Base-by-base conservation (phyloP, 805 yeast species). In the Kuraishia borneana region DNA sequence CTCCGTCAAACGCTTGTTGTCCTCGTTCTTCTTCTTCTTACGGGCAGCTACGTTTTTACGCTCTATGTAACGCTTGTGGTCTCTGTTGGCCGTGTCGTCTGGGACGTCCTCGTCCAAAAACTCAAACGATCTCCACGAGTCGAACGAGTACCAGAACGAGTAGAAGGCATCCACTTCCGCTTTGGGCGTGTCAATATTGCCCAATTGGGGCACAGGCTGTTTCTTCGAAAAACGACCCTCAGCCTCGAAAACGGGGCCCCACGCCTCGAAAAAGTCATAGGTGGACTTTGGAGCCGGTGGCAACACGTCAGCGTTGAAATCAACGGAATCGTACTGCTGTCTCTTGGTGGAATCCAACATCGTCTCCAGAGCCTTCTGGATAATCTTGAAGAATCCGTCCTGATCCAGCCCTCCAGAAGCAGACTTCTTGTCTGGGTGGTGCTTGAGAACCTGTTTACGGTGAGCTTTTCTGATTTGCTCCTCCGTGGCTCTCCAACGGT, bases 51-150 rank as follows among this genome's bases (percentile, higher is more conserved):
- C 76, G 71, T 92, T 92, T 73, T 92, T 92, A 71, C 89, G 85
- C 68, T 92, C 98, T 48, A 88, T 80, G 70, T 85, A 83, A 68
- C 98, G 94, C 71, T 92, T 92, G 76, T 92, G 95, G 61, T 92
- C 98, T 73, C 98, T 87, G 78, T 92, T 92, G 41, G 95, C 83
- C 38, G 96, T 83, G 64, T 92, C 98, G 68, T 92, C 98, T 48
- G 98, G 98, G 53, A 88, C 96, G 56, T 92, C 98, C 70, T 92
- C 98, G 57, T 92, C 98, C 60, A 87, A 74, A 68, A 88, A 92
- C 67, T 92, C 98, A 56, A 92, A 92, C 32, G 95, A 70, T 70
- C 95, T 83, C 98, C 98, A 92, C 16, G 97, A 89, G 63, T 92
- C 96, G 46, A 88, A 83, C 60, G 81, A 79, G 61, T 79, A 79